Percentiles rank a stretch among this genome's conserved stretches.
Evolutionary conservation across 2,329 filamentous ascomycete genomes (phyloP).

Genomic region (Talaromyces albobiverticillius): DNA sequence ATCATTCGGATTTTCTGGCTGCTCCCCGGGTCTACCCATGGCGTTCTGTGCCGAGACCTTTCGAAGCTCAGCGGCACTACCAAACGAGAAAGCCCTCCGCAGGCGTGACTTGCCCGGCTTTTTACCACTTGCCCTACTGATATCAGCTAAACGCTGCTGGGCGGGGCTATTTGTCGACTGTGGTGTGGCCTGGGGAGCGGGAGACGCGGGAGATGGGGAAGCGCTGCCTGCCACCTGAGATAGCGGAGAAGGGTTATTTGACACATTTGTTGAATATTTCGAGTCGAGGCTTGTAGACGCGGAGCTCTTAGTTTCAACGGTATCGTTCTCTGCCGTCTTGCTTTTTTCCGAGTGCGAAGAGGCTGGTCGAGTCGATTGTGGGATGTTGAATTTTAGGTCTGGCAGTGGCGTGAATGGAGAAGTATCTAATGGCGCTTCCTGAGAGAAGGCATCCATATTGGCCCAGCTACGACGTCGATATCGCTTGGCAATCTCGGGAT

Average conservation of each 20-base stretch:
- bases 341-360: slow-evolving; percentile 44
- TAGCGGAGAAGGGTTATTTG: slow-evolving; percentile 62
- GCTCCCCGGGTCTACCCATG: slow-evolving; percentile 55
- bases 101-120: slow-evolving; percentile 82
- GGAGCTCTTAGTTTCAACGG: slow-evolving; percentile 26
- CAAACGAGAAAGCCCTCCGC: slow-evolving; percentile 91
- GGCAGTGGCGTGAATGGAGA: slow-evolving; percentile 30
- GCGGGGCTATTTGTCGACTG: slow-evolving; percentile 61
- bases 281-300: slow-evolving; percentile 43
- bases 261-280: slow-evolving; percentile 3
- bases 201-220: slow-evolving; percentile 38
- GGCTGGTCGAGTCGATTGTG: slow-evolving; percentile 28
- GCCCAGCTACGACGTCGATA: slow-evolving; percentile 82
- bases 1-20: slow-evolving; percentile 58
- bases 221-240: slow-evolving; percentile 65
- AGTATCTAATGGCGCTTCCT: slow-evolving; percentile 31
- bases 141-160: slow-evolving; percentile 78
- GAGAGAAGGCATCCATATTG: slow-evolving; percentile 51
- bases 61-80: slow-evolving; percentile 86
- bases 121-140: slow-evolving; percentile 75
- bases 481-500: slow-evolving; percentile 67
- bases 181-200: background rate
- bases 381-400: slow-evolving; percentile 31
- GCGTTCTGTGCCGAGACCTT: slow-evolving; percentile 68
- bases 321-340: slow-evolving; percentile 64